Base-by-base conservation (phyloP, 768 basidiomycete species). In the Harrya chromipes region DNA sequence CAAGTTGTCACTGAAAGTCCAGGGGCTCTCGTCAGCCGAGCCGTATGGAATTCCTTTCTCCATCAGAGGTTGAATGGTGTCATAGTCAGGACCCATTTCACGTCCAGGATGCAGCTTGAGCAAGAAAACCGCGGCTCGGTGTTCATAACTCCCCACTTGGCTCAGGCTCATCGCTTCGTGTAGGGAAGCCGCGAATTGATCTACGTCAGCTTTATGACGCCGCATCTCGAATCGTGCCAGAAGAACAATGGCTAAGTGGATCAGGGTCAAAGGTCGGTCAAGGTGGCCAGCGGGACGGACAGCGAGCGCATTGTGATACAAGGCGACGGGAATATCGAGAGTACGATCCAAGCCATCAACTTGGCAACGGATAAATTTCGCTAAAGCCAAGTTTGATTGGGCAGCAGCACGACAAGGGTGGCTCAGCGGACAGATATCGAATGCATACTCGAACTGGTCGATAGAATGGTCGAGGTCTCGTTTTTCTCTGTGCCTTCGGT, bases 361-460 rank as follows among this genome's bases (percentile, higher is more conserved):
- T 6, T 13, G 33, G 20, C 16, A 35, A 8, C 19, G 14, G 4
- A 41, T 13, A 4, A 41, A 47, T n/a, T 41, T 41, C 40, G 46
- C 46, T 16, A 14, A 29, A 9, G 51, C 51, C 16, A 49, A 4
- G n/a, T 52, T 52, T 24, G 42, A 34, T 2, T 39, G 29, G 16
- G 47, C 47, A 34, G 31, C 46, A 2, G 47, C 51, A 36, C 37
- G 41, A 29, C 51, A 49, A 34, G 41, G 36, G 14, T 52, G 51
- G 5, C 43, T 16, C 37, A 4, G 19, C 9, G 51, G 37, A 24
- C 51, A 52, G n/a, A 43, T 10, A 34, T 29, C 6, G 8, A 52
- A 36, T n/a, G 24, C 51, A 19, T 14, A 40, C 33, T 49, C 23
- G 26, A 52, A 49, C 1, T 35, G 41, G 20, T 43, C 17, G 6